Evolutionary conservation across 2,329 filamentous ascomycete genomes (phyloP).

Genomic region (Harringtonia aguacate): DNA sequence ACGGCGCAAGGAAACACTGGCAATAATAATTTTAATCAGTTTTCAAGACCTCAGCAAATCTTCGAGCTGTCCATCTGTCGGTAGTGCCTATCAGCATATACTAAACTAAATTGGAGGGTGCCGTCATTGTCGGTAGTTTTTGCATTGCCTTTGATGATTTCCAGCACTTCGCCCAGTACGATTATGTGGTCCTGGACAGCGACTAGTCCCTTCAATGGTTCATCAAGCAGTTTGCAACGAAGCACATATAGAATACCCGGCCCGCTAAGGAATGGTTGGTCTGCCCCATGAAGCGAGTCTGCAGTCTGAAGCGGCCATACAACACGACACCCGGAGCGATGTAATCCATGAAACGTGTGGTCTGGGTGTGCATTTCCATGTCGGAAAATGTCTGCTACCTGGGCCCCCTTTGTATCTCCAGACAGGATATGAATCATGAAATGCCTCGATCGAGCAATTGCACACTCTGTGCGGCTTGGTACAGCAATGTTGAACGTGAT

Average conservation of each 20-base stretch:
- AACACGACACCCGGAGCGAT: conserved; percentile 20
- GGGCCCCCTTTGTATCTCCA: conserved; percentile 34
- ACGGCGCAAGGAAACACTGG: no score
- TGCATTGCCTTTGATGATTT: conserved; percentile 25
- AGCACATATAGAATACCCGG: conserved; percentile 41
- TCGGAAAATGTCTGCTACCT: conserved; percentile 41
- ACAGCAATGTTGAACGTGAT: conserved; percentile 47
- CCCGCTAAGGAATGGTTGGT: conserved; percentile 27
- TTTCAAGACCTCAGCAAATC: not conserved
- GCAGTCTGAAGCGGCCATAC: conserved; percentile 20
- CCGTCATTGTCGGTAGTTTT: conserved; percentile 10
- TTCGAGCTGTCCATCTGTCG: conserved; percentile 24
- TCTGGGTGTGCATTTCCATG: conserved; percentile 29
- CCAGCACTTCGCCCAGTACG: conserved; percentile 39
- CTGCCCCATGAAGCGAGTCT: not conserved
- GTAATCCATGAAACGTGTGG: conserved; percentile 15
- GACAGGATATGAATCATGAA: conserved; percentile 48
- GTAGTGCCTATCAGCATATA: conserved; percentile 39
- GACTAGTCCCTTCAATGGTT: conserved; percentile 29
- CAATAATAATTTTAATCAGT: not conserved
- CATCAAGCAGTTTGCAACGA: conserved; percentile 23
- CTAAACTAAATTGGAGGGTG: conserved; percentile 29
- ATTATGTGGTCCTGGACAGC: conserved; percentile 40
- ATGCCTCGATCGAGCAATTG: conserved; percentile 28
- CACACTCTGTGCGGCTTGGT: conserved; percentile 44